phyloP scores from a whole-genome alignment of 1,284 basidiomycete species.

The Phylloboletellus chloephorus region DNA sequence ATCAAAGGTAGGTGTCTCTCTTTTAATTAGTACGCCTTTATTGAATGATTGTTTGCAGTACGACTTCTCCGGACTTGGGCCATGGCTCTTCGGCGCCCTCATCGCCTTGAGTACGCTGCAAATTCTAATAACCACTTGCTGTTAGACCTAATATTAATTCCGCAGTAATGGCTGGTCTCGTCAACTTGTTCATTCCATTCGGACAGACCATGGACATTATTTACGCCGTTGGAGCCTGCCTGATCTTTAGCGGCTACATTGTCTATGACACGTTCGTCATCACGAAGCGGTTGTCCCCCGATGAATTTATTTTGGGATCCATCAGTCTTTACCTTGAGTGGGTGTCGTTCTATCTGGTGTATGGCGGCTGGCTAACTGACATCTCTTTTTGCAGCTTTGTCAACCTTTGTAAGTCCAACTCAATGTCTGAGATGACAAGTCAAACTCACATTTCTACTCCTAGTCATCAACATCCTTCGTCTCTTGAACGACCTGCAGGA shows the following conservation, averaged over 20 bases:
- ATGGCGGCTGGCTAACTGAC: constrained; percentile 1
- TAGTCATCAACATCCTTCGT: constrained; percentile 74
- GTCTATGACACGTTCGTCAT: constrained; percentile 86
- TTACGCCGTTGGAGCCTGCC: constrained; percentile 70
- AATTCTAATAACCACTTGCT: background rate
- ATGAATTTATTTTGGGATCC: constrained; percentile 83
- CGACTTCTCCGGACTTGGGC: constrained; percentile 81
- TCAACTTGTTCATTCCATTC: constrained; percentile 80
- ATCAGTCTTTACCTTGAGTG: constrained; percentile 86
- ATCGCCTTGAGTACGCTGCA: constrained; percentile 57
- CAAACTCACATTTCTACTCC: constrained; percentile 9
- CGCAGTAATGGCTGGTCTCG: constrained; percentile 68
- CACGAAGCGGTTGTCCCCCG: constrained; percentile 74
- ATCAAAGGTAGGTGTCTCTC: constrained; percentile 52
- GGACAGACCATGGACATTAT: constrained; percentile 68
- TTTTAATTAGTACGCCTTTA: background rate
- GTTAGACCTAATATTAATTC: constrained; percentile 8
- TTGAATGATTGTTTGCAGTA: constrained; percentile 44
- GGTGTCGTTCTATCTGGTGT: constrained; percentile 25
- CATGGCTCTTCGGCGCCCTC: constrained; percentile 77
- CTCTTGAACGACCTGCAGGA: constrained; percentile 55
- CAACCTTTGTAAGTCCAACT: constrained; percentile 63
- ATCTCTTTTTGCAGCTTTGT: constrained; percentile 45
- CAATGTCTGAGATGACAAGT: background rate
- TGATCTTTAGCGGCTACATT: constrained; percentile 81